These are phyloP conservation scores for Penicillium psychrosexuale DNA, from an alignment of 2,329 filamentous ascomycete species.

Conservation along the genomic window DNA sequence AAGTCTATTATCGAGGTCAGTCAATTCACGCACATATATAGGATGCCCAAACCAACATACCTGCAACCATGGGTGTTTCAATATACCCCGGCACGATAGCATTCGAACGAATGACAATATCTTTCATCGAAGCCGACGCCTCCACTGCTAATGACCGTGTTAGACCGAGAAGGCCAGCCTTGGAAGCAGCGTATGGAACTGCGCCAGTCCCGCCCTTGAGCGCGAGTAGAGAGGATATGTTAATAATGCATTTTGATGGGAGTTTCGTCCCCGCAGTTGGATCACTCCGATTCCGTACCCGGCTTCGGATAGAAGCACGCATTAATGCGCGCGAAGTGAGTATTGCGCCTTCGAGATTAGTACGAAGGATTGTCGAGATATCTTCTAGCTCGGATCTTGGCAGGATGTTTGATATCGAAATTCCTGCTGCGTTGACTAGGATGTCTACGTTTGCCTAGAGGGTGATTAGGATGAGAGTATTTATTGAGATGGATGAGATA, in stretches of 20 bases:
- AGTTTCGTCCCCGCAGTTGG: conserved; percentile 47
- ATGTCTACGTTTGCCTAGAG: conserved; percentile 49
- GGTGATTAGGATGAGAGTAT: background rate
- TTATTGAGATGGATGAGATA: background rate
- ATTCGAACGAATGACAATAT: conserved; percentile 68
- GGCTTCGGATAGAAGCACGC: conserved; percentile 34
- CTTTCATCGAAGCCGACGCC: conserved; percentile 53
- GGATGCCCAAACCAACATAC: conserved; percentile 42
- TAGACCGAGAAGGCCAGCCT: conserved; percentile 71
- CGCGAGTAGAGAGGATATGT: conserved; percentile 74
- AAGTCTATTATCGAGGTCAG: conserved; percentile 39
- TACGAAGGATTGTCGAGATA: conserved; percentile 60
- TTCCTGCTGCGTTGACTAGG: conserved; percentile 76
- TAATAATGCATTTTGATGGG: conserved; percentile 72
- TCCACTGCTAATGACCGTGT: conserved; percentile 38
- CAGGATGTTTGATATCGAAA: conserved; percentile 65
- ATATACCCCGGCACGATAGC: conserved; percentile 81
- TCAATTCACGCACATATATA: background rate
- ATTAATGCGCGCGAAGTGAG: conserved; percentile 40
- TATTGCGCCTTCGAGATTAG: conserved; percentile 60
- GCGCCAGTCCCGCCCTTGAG: conserved; percentile 66
- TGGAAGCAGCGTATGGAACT: conserved; percentile 72
- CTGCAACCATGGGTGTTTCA: conserved; percentile 72
- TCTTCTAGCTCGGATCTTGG: conserved; percentile 50
- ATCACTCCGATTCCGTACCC: conserved; percentile 23